A percentile compares a stretch with the other conserved stretches of the same genome.
Evolutionary conservation across 148 eudicot species (phyloP).

Genomic region (Fagopyrum tataricum): DNA sequence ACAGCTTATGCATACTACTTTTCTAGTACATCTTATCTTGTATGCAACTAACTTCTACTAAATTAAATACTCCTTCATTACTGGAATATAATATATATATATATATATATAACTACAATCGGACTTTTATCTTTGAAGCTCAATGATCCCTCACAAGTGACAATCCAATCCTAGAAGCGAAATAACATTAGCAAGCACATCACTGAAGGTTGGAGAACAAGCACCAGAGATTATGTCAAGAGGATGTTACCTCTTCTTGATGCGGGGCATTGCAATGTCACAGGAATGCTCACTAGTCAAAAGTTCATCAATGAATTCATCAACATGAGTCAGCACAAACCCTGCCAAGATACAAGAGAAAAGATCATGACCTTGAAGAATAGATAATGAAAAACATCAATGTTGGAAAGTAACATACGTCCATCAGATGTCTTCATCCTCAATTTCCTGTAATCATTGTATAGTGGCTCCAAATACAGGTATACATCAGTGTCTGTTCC

Average conservation of each 20-base stretch:
- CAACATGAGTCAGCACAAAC: slow-evolving; percentile 72
- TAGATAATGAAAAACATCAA: neutral
- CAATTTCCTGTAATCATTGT: slow-evolving; percentile 87
- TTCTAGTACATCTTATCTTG: neutral
- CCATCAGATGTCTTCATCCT: slow-evolving; percentile 65
- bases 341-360: slow-evolving; percentile 28
- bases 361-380: neutral
- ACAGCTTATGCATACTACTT: neutral
- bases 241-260: slow-evolving; percentile 63
- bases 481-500: slow-evolving; percentile 89
- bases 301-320: slow-evolving; percentile 88
- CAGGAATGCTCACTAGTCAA: slow-evolving; percentile 84
- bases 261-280: slow-evolving; percentile 86
- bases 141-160: neutral
- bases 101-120: neutral
- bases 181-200: neutral
- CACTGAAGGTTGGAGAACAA: neutral
- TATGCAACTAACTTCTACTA: neutral
- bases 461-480: slow-evolving; percentile 82
- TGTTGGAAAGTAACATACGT: slow-evolving; percentile 29
- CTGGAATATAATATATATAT: neutral
- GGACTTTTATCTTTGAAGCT: neutral
- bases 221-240: neutral
- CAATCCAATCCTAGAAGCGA: neutral
- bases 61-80: neutral